These are phyloP conservation scores for Vanrija pseudolonga DNA, from an alignment of 1,284 basidiomycete genomes.

Conservation along the genomic window DNA sequence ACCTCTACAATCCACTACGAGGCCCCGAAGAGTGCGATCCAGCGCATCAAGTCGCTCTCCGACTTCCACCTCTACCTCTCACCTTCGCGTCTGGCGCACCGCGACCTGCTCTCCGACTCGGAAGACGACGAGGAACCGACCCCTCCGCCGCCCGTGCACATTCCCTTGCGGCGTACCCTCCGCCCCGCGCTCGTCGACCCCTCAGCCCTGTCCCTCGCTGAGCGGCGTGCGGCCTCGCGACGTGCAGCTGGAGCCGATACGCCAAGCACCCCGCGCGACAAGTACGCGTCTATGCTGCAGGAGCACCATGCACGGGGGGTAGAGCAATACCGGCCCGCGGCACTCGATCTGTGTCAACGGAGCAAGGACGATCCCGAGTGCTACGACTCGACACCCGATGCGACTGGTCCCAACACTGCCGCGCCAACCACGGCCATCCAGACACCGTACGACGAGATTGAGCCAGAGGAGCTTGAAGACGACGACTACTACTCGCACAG, in stretches of 20 bases:
- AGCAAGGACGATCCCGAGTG: background rate
- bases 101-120: conserved; percentile 40
- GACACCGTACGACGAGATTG: background rate
- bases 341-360: too few relatives aligned
- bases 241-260: background rate
- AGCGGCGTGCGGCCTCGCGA: conserved; percentile 12
- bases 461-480: background rate
- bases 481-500: too few relatives aligned
- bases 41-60: conserved; percentile 39
- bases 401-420: background rate
- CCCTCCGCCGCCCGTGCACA: background rate
- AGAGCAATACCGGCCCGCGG: conserved; percentile 18
- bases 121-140: conserved; percentile 21
- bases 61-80: conserved; percentile 49
- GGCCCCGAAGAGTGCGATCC: conserved; percentile 16
- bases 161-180: conserved; percentile 10
- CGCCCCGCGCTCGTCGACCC: conserved; percentile 28
- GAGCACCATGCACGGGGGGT: conserved; percentile 40
- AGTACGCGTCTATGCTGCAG: conserved; percentile 39
- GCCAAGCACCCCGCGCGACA: conserved; percentile 6
- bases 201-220: conserved; percentile 18
- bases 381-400: background rate
- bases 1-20: background rate
- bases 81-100: conserved; percentile 41
- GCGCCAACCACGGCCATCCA: background rate